Percentiles rank a stretch among this genome's conserved stretches.
Conservation (phyloP, 805 yeast genomes). For the Zygosaccharomyces rouxii region DNA sequence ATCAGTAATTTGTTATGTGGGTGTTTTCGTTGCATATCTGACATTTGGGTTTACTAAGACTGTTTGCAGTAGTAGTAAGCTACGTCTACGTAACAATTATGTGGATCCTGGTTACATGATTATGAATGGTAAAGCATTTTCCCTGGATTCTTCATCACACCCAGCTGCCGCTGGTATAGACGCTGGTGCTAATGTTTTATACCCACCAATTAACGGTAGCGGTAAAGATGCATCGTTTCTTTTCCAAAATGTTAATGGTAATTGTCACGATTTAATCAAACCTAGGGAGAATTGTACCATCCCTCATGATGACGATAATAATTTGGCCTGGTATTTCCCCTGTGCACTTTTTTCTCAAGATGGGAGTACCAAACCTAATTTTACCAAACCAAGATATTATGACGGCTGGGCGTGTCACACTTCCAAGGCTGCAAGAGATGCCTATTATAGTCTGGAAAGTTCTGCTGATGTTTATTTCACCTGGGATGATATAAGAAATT, state of each 20-base stretch:
- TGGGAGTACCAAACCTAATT: conserved; percentile 66
- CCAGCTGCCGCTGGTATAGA: conserved; percentile 79
- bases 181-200: conserved; percentile 65
- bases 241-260: conserved; percentile 88
- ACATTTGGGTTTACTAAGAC: conserved; percentile 88
- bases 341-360: conserved; percentile 68
- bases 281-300: conserved; percentile 69
- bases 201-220: conserved; percentile 85
- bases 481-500: conserved; percentile 78
- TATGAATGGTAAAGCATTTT: conserved; percentile 79
- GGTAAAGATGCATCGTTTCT: conserved; percentile 80
- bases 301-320: conserved; percentile 56
- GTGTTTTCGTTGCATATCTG: conserved; percentile 74
- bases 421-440: conserved; percentile 57
- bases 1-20: conserved; percentile 66
- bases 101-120: conserved; percentile 58
- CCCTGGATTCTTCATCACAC: conserved; percentile 64
- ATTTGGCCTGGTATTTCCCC: conserved; percentile 95
- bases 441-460: conserved; percentile 56
- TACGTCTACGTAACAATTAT: conserved; percentile 57
- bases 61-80: conserved; percentile 52
- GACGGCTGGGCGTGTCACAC: conserved; percentile 93
- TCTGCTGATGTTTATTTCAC: conserved; percentile 78
- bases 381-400: conserved; percentile 53
- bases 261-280: conserved; percentile 72